A percentile compares a stretch with the other conserved stretches of the same genome.
These are phyloP conservation scores for Murraya paniculata DNA, from an alignment of 345 rosid species.

Conservation along the genomic window DNA sequence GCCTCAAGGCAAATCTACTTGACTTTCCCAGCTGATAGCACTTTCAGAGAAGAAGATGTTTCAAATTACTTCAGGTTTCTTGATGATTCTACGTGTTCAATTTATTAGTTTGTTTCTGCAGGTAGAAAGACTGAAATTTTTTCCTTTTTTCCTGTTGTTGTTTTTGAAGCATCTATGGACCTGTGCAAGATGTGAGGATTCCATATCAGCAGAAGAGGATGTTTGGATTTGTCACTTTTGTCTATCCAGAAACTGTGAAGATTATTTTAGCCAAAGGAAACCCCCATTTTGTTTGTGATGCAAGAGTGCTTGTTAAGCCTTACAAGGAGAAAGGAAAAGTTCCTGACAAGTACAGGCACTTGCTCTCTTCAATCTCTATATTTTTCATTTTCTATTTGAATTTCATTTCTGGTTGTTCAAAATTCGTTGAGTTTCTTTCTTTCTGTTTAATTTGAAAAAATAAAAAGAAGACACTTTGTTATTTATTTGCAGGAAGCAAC, in stretches of 20 bases:
- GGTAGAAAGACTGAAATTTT: neutral
- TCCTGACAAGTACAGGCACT: conserved; percentile 79
- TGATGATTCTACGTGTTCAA: neutral
- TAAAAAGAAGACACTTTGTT: neutral
- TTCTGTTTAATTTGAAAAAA: neutral
- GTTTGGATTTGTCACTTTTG: conserved; percentile 92
- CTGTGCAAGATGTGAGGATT: conserved; percentile 97
- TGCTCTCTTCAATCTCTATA: conserved; percentile 5
- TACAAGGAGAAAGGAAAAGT: conserved; percentile 97
- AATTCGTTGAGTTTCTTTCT: neutral
- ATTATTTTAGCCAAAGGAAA: conserved; percentile 85
- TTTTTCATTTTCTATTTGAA: neutral
- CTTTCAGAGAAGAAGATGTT: conserved; percentile 89
- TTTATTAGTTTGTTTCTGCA: neutral
- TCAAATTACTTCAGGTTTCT: conserved; percentile 79
- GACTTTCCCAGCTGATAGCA: conserved; percentile 97
- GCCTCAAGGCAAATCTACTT: conserved; percentile 95
- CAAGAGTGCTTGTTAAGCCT: conserved; percentile 89
- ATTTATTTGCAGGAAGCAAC: conserved; percentile 41
- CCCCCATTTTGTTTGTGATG: conserved; percentile 92
- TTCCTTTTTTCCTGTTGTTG: neutral
- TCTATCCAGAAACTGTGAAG: conserved; percentile 90
- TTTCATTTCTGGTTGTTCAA: neutral
- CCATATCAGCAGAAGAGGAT: conserved; percentile 96
- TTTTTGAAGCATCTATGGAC: conserved; percentile 63